Evolutionary conservation across 345 rosid species (phyloP), one percentile per base, ranked within the genome.

Genomic region (Lepidium aucheri): DNA sequence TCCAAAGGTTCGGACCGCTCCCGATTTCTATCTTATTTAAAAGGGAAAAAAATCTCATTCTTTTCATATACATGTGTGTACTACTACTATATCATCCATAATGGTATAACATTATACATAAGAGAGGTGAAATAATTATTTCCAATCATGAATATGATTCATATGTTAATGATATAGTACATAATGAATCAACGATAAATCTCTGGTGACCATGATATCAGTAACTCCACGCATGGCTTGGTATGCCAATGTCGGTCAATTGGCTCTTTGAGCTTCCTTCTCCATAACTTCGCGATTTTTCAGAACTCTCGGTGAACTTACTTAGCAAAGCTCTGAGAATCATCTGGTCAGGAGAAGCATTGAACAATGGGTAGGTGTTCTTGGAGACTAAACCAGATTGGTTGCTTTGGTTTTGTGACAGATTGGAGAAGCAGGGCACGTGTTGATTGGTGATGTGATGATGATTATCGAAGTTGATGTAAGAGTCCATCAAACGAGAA

Each of bases 381-480:
- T 54, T 71, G 54, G 39, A 54, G 30, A 66, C 14, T 15, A 62
- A 53, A 47, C 58, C 50, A 9, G 52, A 68, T 43, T 61, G 63
- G 69, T 45, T 70, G 35, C 35, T 45, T 71, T 82, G 84, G 67
- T 57, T 68, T 14, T 68, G 74, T 14, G 87, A 70, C 77, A 78
- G 64, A 70, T 77, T 78, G 91, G 90, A 85, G 92, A 91, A 81
- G 96, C 98, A 87, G 92, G 90, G 75, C 84, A 85, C 96, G 81
- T 80, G 85, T 79, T 83, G 78, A 42, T 59, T 54, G 7, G 33
- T 61, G 16, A 53, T 46, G 53, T 59, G 60, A 18, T 63, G 53
- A 60, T 52, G 62, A 74, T 78, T 1, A 20, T 20, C 80, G 39
- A 82, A 83, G 42, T 63, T 75, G 73, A 83, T 79, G 86, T 73